These are phyloP conservation scores for Taxillus chinensis DNA, from an alignment of 164 flowering plant species.

Conservation along the genomic window DNA sequence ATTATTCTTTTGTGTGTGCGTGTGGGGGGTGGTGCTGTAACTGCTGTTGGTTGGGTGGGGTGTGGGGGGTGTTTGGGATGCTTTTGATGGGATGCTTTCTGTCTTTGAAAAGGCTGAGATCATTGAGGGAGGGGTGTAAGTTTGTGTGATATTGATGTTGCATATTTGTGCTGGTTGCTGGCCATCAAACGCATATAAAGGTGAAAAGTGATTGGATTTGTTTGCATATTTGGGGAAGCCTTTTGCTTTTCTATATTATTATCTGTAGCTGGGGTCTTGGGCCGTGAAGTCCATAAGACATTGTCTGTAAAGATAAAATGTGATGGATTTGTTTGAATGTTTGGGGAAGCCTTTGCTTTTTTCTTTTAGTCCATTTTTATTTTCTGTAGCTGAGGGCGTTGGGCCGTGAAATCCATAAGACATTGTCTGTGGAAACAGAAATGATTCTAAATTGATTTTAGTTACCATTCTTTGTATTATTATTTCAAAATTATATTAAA, in stretches of 20 bases:
- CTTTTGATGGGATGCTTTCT: constrained; percentile 27
- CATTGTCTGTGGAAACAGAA: too few species aligned
- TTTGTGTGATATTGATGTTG: constrained; percentile 16
- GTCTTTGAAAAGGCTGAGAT: constrained; percentile 14
- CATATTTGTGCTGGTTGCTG: constrained; percentile 20
- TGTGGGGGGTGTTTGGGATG: too few species aligned
- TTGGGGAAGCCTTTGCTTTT: background rate
- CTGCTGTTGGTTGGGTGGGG: too few species aligned
- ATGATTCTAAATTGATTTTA: too few species aligned
- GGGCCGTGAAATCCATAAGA: too few species aligned
- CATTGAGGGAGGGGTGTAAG: constrained; percentile 3
- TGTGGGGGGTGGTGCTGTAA: too few species aligned
- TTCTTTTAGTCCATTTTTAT: background rate
- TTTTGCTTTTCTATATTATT: constrained; percentile 7
- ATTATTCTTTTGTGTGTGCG: background rate
- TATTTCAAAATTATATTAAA: too few species aligned
- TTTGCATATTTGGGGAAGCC: constrained; percentile 23
- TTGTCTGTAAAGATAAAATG: background rate
- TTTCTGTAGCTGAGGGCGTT: background rate
- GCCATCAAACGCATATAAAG: constrained; percentile 21
- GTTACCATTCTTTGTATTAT: too few species aligned
- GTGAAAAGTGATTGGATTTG: constrained; percentile 24
- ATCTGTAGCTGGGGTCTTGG: background rate
- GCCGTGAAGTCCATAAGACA: background rate
- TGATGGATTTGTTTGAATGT: background rate